Conservation (phyloP, 2,329 filamentous ascomycete species). For the Byssoonygena ceratinophila region DNA sequence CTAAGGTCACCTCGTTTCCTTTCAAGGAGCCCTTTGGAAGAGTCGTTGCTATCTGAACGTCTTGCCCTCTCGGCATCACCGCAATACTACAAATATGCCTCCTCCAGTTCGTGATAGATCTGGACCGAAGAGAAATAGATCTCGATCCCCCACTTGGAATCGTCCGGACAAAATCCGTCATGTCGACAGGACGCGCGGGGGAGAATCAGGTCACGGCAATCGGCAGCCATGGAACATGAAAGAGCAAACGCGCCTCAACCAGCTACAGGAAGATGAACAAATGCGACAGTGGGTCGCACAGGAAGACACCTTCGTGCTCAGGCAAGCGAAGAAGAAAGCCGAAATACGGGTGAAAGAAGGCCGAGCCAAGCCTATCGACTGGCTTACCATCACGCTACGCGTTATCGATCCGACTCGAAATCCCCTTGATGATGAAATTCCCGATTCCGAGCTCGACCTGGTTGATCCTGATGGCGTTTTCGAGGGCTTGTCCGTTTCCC, state of each 20-base stretch:
- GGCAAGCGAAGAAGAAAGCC: conserved; percentile 96
- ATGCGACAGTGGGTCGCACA: conserved; percentile 78
- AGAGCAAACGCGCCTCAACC: conserved; percentile 40
- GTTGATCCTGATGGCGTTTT: conserved; percentile 74
- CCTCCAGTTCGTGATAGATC: conserved; percentile 25
- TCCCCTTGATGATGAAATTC: conserved; percentile 67
- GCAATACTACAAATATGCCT: conserved; percentile 23
- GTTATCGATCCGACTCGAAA: conserved; percentile 78
- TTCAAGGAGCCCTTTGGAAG: neutral
- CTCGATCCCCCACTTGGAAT: conserved; percentile 35
- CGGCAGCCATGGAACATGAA: conserved; percentile 23
- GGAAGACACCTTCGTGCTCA: conserved; percentile 90
- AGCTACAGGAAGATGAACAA: conserved; percentile 64
- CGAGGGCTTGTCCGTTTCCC: conserved; percentile 54
- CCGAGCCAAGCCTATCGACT: conserved; percentile 84
- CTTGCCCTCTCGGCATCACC: neutral
- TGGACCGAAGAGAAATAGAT: conserved; percentile 33
- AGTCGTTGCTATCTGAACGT: neutral
- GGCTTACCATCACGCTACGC: conserved; percentile 79
- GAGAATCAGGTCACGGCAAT: conserved; percentile 18
- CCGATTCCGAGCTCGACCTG: conserved; percentile 65
- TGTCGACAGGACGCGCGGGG: conserved; percentile 22
- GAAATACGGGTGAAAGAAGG: conserved; percentile 87
- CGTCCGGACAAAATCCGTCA: conserved; percentile 31
- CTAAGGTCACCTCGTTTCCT: neutral